phyloP scores from a whole-genome alignment of 2,329 filamentous ascomycete genomes.

The Colletotrichum zoysiae region DNA sequence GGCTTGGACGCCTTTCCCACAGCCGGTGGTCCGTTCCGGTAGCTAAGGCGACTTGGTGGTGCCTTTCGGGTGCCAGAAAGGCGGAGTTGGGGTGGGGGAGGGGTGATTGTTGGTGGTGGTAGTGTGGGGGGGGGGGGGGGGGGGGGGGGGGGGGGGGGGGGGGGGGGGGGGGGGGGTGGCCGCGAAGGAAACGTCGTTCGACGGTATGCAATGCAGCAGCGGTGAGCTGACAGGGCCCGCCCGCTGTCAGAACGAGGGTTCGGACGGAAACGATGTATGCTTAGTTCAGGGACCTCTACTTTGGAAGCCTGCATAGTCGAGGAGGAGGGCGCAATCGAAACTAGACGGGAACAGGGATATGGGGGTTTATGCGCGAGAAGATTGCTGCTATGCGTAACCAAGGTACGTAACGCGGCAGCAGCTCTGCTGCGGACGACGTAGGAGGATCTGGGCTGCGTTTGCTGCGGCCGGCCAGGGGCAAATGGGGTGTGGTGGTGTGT shows the following conservation, averaged over 20 bases:
- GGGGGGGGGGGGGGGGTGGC: not conserved
- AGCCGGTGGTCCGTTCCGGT: constrained; percentile 8
- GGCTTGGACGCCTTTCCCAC: constrained; percentile 16
- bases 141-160: too few species aligned
- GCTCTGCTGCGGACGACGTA: constrained; percentile 1
- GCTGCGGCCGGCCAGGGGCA: constrained; percentile 24
- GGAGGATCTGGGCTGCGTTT: constrained; percentile 16
- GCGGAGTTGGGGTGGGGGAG: not conserved
- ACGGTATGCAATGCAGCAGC: not conserved
- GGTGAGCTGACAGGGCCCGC: not conserved
- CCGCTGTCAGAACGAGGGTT: not conserved
- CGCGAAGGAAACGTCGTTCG: too few species aligned
- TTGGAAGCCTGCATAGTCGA: not conserved
- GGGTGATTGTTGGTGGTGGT: not conserved
- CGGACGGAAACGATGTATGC: constrained; percentile 5
- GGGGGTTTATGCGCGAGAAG: not conserved
- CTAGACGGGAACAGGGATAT: not conserved
- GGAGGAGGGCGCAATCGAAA: not conserved
- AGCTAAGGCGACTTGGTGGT: not conserved
- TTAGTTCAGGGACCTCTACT: not conserved
- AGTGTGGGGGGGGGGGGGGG: too few species aligned
- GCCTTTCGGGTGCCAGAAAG: constrained; percentile 7
- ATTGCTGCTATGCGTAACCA: not conserved
- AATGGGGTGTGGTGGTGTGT: not conserved
- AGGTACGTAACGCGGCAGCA: not conserved